Base-by-base conservation (phyloP, 106 monocot genomes). In the Allium cepa region DNA sequence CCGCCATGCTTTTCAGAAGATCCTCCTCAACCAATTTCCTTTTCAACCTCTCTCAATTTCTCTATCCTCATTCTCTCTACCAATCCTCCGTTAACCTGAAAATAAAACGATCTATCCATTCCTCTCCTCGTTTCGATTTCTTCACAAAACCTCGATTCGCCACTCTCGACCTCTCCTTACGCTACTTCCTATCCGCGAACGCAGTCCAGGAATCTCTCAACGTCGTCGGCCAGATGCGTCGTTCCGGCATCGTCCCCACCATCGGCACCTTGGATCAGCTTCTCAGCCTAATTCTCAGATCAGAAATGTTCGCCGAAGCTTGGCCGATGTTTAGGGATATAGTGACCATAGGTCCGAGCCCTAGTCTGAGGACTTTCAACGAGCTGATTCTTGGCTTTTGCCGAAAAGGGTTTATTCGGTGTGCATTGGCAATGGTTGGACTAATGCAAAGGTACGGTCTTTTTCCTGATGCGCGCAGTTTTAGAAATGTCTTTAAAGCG, bases 301-400 rank as follows among this genome's bases (percentile, higher is more conserved):
- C 11, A 1, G 87, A 90, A 26, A 70, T 84, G 2, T 10, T 59
- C 2, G 11, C 16, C 7, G 48, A 45, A 60, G 87, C 83, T 9
- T 83, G 83, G 87, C 74, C 71, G 16, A 48, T 87, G 71, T 87
- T 87, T 50, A 56, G 64, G 49, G 83, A 83, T 8, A 83, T 79
- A 84, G 50, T 70, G 69, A 71, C 71, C 70, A 82, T 26, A 67
- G 88, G 87, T 0, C 94, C 94, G 13, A 59, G 63, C 17, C 94
- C 94, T 8, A 79, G 55, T 63, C 26, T 50, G 12, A 47, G 53
- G n/a, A 85, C 77, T 12, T 95, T 85, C 69, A 88, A 95, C 17
- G 69, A 77, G 1, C 70, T 95, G 79, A 88, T 95, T 70, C 83
- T 95, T 9, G 94, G 88, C 18, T 80, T 75, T n/a, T 95, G 91